Evolutionary conservation across 1,139 yeast genomes (phyloP), one percentile per base, ranked within the genome.

Genomic region (Cylindricascospora bacillispora): DNA sequence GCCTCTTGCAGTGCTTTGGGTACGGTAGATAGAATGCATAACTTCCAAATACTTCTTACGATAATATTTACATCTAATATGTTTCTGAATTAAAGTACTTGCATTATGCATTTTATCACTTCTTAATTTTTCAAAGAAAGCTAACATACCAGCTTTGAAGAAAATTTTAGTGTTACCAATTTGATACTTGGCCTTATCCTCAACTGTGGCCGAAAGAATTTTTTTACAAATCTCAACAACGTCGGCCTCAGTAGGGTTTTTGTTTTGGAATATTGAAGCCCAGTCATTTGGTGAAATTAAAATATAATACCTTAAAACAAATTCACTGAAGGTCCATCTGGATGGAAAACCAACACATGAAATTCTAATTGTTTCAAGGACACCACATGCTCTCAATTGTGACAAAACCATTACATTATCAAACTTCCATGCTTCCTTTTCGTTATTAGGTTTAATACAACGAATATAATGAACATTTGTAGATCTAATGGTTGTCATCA

Each of bases 261-360:
- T 32, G 5, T 71, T 71, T 31, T 67, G 61, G 58, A 76, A 64
- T 14, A 76, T 70, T 37, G 65, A 63, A 25, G 72, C 67, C 78
- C 93, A 80, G 39, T 71, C 68, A 16, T 63, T 60, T 1, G 94
- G 77, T 26, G 75, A 73, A 27, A 82, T 72, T 37, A 89, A 67
- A 46, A 86, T 72, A 51, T 82, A 92, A 55, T 85, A 89, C 47
- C 95, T 72, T 40, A 76, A 73, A 24, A 89, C 94, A 62, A 89
- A 89, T 52, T 89, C 98, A 33, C 78, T 86, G 52, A 83, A 89
- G 1, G 94, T 71, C 92, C 95, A 85, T 52, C 97, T 69, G 0
- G 95, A 79, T 19, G 98, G 98, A 67, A 85, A 89, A 22, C 98
- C 98, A 29, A 95, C 97, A 60, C 95, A 86, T 6, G 97, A 86